Base-by-base conservation (phyloP, 2,329 filamentous ascomycete species). In the Sarocladium oryzae region DNA sequence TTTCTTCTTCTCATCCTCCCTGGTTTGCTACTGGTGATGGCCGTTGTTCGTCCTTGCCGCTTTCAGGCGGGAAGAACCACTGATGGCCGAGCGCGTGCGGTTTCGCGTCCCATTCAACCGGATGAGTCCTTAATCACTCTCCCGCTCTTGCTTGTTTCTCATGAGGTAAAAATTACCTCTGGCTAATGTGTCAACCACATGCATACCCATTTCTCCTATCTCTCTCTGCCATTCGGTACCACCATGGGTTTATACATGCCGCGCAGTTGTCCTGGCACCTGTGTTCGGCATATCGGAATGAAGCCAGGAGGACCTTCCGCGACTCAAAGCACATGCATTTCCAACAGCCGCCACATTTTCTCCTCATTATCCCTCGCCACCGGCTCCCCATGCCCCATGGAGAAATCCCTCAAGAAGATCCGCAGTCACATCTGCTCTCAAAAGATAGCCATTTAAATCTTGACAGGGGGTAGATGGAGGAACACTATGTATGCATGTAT, bases 121-220 rank as follows among this genome's bases (percentile, higher is more conserved):
- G 43, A 20, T 48, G 43, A 48, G 18, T 20, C 21, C 20, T 7
- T 10, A 32, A 9, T 30, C 24, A n/a, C 23, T 6, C 40, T 23
- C 11, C 16, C 8, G 7, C n/a, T n/a, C n/a, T n/a, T n/a, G n/a
- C n/a, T 20, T 18, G 13, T 8, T 40, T 40, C 11, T 33, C 21
- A 26, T 48, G 43, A 48, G 43, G 43, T 48, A 48, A 48, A 15
- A 48, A 48, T 48, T 48, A 48, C 43, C 43, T 26, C 43, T 48
- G 43, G 43, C 28, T 48, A 33, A 48, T 48, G 43, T 48, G 43
- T 48, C 43, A 48, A 32, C 40, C 20, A 26, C n/a, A 43, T 28
- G 21, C 40, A 43, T 4, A 26, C 26, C 8, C 28, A 20, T 48
- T 26, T 32, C 26, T 33, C 43, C 43, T 48, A 48, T 48, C 43